phyloP scores from a whole-genome alignment of 1,139 yeast species.

The Zygoascus meyerae region DNA sequence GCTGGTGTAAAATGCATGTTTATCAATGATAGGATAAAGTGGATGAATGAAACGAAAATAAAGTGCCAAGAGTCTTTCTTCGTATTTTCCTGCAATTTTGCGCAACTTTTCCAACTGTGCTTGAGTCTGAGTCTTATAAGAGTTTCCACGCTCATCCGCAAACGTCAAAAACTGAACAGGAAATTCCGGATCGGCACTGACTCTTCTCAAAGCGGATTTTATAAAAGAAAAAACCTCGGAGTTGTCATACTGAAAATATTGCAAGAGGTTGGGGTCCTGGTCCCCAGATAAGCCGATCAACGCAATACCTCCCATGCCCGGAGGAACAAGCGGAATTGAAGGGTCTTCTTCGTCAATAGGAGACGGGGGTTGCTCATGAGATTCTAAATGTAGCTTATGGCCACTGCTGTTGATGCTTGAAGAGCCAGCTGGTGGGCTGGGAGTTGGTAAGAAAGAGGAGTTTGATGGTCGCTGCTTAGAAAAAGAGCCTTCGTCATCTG shows the following conservation, averaged over 20 bases:
- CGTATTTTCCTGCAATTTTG: constrained; percentile 24
- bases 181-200: constrained; percentile 22
- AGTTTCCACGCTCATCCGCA: constrained; percentile 20
- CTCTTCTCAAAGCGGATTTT: constrained; percentile 30
- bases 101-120: constrained; percentile 23
- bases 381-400: background rate
- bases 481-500: too few species aligned
- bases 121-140: constrained; percentile 13
- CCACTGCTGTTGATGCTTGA: background rate
- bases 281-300: constrained; percentile 33
- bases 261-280: constrained; percentile 34
- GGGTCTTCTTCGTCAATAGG: constrained; percentile 12
- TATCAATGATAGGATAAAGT: constrained; percentile 35
- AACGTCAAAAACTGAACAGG: constrained; percentile 30
- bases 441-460: background rate
- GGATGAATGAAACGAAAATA: constrained; percentile 35
- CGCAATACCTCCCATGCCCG: constrained; percentile 25
- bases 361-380: background rate
- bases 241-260: constrained; percentile 26
- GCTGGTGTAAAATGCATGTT: constrained; percentile 30
- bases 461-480: too few species aligned
- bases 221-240: constrained; percentile 27
- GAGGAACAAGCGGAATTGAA: constrained; percentile 24
- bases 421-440: background rate
- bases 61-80: constrained; percentile 32